Conservation (phyloP, 305 asterid genomes). For the Fraxinus velutina region DNA sequence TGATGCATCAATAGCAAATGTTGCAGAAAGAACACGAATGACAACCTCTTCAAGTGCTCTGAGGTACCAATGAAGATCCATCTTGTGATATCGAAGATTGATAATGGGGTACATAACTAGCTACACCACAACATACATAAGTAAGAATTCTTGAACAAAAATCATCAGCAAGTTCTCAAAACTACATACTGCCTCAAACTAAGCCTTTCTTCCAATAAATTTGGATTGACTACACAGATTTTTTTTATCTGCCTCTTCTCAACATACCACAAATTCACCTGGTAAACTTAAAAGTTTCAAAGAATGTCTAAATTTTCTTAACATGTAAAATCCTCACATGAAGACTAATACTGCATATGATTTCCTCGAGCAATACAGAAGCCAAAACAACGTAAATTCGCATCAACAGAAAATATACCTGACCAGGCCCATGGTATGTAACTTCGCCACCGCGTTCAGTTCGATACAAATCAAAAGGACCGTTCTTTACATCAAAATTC, state of each 20-base stretch:
- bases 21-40: conserved; percentile 58
- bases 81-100: conserved; percentile 71
- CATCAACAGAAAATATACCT: conserved; percentile 37
- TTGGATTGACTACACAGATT: background rate
- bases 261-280: background rate
- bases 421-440: conserved; percentile 89
- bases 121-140: conserved; percentile 36
- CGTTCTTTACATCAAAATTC: conserved; percentile 49
- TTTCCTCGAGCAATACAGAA: background rate
- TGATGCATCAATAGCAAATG: conserved; percentile 65
- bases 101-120: background rate
- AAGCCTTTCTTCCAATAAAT: background rate
- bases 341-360: background rate
- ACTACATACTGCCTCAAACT: background rate
- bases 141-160: background rate
- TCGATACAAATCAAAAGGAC: conserved; percentile 62
- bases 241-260: background rate
- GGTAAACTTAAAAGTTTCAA: background rate
- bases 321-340: background rate
- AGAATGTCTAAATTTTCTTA: background rate
- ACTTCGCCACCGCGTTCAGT: conserved; percentile 92
- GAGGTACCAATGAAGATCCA: conserved; percentile 88
- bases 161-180: background rate
- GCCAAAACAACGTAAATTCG: too few relatives aligned
- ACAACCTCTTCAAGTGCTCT: conserved; percentile 90